These are phyloP conservation scores for Bipolaris sorokiniana DNA, from an alignment of 2,329 filamentous ascomycete species.

Conservation along the genomic window DNA sequence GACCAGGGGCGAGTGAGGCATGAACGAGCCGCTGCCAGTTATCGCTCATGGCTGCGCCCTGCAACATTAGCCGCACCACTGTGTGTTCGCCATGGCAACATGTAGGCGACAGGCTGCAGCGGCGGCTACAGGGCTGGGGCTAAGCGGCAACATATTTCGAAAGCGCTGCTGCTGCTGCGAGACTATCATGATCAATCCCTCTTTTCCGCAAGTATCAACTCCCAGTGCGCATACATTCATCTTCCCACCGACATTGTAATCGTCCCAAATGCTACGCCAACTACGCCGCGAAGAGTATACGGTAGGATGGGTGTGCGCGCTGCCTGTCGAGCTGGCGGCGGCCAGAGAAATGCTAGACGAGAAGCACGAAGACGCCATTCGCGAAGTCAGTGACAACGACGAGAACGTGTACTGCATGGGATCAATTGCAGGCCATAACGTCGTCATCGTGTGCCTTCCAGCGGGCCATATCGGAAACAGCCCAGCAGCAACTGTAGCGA, in stretches of 20 bases:
- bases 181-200: conserved; percentile 3
- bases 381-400: conserved; percentile 35
- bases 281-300: conserved; percentile 21
- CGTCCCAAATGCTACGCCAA: conserved; percentile 7
- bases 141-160: too few species aligned
- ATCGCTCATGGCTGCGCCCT: too few species aligned
- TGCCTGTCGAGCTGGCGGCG: conserved; percentile 21
- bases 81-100: too few species aligned
- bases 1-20: too few species aligned
- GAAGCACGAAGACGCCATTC: conserved; percentile 19
- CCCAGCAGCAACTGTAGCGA: conserved; percentile 39
- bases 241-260: neutral
- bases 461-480: conserved; percentile 31
- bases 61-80: neutral
- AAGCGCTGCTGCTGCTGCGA: too few species aligned
- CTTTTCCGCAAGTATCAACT: neutral
- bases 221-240: neutral
- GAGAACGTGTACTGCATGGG: conserved; percentile 32
- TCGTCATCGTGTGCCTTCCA: conserved; percentile 32
- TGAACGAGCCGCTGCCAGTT: too few species aligned
- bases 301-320: conserved; percentile 26
- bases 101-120: too few species aligned
- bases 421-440: conserved; percentile 25
- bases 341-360: conserved; percentile 18
- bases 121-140: too few species aligned